Percentiles rank a stretch among this genome's conserved stretches.
These are phyloP conservation scores for Coleophoma eucalyptorum DNA, from an alignment of 2,329 filamentous ascomycete species.

Conservation along the genomic window DNA sequence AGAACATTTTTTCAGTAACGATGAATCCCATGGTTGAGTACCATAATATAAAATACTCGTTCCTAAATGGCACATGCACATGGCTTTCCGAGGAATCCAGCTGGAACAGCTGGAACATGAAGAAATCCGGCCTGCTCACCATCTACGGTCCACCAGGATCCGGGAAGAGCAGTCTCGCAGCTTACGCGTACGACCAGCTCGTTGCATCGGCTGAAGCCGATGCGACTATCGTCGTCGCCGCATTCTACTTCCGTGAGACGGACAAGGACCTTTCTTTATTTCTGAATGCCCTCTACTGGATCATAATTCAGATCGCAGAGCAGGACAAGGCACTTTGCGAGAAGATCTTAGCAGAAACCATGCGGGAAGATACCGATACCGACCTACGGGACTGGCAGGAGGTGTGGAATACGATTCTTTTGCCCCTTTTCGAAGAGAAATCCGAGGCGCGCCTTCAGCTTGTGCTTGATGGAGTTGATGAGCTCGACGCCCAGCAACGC, in stretches of 20 bases:
- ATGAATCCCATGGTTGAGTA: conserved; percentile 23
- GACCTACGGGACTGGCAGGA: neutral
- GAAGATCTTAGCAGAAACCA: conserved; percentile 22
- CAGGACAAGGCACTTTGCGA: conserved; percentile 26
- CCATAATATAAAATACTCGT: conserved; percentile 17
- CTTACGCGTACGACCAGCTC: conserved; percentile 13
- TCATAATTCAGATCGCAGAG: conserved; percentile 28
- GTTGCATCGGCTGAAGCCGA: conserved; percentile 10
- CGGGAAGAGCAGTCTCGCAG: conserved; percentile 30
- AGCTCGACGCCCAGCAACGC: conserved; percentile 15
- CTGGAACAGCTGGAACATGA: conserved; percentile 24
- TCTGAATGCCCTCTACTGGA: conserved; percentile 20
- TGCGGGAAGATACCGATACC: conserved; percentile 16
- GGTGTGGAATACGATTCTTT: conserved; percentile 16
- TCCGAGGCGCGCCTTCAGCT: conserved; percentile 21
- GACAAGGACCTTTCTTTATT: conserved; percentile 18
- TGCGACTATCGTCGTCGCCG: conserved; percentile 18
- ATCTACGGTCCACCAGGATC: conserved; percentile 25
- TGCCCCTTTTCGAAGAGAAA: conserved; percentile 14
- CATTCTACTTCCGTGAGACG: conserved; percentile 35
- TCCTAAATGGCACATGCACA: conserved; percentile 24
- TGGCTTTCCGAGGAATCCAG: conserved; percentile 26
- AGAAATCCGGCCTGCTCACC: conserved; percentile 17
- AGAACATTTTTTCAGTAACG: conserved; percentile 24
- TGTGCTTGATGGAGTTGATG: conserved; percentile 30